phyloP scores from a whole-genome alignment of 2,329 filamentous ascomycete species.

The Trichoderma oligosporum region DNA sequence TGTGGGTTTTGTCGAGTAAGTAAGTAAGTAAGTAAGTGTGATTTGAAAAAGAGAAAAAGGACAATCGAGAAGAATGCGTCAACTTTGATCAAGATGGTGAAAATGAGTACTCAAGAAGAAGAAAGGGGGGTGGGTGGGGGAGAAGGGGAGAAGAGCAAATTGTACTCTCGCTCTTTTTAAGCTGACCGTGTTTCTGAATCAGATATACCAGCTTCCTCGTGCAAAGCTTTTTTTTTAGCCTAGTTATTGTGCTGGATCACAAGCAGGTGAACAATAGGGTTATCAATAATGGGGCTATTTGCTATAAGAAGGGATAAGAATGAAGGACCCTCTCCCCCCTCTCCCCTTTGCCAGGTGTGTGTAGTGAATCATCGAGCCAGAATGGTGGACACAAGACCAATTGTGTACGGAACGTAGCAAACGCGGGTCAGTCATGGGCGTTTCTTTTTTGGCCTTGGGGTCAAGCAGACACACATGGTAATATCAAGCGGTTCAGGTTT shows the following conservation, averaged over 20 bases:
- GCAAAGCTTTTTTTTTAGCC: not conserved
- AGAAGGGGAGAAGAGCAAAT: not conserved
- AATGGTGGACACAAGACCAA: not conserved
- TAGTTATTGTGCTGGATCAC: constrained; percentile 1
- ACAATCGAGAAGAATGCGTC: not conserved
- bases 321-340: not conserved
- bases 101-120: not conserved
- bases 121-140: not conserved
- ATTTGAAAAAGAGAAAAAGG: not conserved
- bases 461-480: not conserved
- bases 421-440: not conserved
- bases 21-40: not conserved
- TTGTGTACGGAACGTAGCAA: not conserved
- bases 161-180: not conserved
- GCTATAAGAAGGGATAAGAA: not conserved
- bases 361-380: constrained; percentile 10
- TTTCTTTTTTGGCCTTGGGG: not conserved
- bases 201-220: not conserved
- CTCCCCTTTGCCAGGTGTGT: not conserved
- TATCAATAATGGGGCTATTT: not conserved
- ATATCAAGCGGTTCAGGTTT: not conserved
- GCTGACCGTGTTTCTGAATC: constrained; percentile 1
- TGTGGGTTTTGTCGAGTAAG: no score
- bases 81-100: not conserved
- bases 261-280: not conserved